Conservation (phyloP, 2,329 filamentous ascomycete genomes). For the Ciborinia camelliae region DNA sequence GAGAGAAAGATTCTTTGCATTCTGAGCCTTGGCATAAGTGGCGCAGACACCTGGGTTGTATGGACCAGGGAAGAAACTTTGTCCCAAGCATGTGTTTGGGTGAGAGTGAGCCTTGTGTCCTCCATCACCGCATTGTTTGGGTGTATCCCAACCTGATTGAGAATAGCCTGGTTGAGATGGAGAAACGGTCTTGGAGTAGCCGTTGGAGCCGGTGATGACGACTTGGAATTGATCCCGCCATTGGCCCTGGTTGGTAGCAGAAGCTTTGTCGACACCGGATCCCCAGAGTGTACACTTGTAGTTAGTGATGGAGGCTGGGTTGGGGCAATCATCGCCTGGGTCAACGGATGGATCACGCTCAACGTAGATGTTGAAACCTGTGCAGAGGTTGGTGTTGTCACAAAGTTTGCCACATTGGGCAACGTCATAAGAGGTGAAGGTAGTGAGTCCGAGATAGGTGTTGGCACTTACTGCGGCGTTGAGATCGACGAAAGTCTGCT, state of each 20-base stretch:
- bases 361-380: slow-evolving; percentile 38
- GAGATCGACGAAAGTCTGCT: slow-evolving; percentile 35
- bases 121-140: slow-evolving; percentile 22
- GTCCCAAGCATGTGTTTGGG: slow-evolving; percentile 26
- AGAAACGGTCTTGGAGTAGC: slow-evolving; percentile 34
- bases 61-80: slow-evolving; percentile 27
- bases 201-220: slow-evolving; percentile 44
- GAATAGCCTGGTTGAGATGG: slow-evolving; percentile 10
- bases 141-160: slow-evolving; percentile 22
- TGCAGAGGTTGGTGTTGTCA: slow-evolving; percentile 30
- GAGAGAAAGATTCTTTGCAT: slow-evolving; percentile 18
- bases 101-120: slow-evolving; percentile 24
- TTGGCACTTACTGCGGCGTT: slow-evolving; percentile 28
- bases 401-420: slow-evolving; percentile 32
- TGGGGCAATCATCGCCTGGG: slow-evolving; percentile 34
- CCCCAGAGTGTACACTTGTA: slow-evolving; percentile 40
- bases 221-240: slow-evolving; percentile 39
- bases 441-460: slow-evolving; percentile 32
- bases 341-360: slow-evolving; percentile 38
- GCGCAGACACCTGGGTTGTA: slow-evolving; percentile 27
- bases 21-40: slow-evolving; percentile 24
- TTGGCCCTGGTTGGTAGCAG: slow-evolving; percentile 38
- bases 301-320: slow-evolving; percentile 36
- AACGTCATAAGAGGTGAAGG: slow-evolving; percentile 33
- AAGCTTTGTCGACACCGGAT: slow-evolving; percentile 27